phyloP scores from a whole-genome alignment of 306 rosid species.

The Crotalaria pallida region DNA sequence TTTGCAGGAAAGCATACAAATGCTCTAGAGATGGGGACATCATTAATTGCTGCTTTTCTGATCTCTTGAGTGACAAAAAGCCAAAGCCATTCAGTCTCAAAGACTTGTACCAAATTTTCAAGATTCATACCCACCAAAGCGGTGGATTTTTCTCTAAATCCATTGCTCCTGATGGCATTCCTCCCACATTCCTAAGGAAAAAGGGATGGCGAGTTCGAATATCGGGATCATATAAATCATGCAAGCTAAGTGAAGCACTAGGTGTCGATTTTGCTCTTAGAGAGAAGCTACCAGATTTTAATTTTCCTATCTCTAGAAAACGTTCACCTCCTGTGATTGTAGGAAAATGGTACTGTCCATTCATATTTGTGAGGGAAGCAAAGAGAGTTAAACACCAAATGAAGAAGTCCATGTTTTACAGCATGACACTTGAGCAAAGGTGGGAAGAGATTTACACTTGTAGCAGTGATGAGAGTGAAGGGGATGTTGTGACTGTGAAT shows the following conservation, averaged over 20 bases:
- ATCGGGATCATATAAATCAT: constrained; percentile 37
- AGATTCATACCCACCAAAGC: constrained; percentile 54
- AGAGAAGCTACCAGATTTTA: constrained; percentile 47
- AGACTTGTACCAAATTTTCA: constrained; percentile 67
- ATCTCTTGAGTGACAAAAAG: constrained; percentile 50
- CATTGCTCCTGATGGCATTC: constrained; percentile 67
- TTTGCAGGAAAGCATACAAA: constrained; percentile 69
- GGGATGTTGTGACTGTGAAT: constrained; percentile 38
- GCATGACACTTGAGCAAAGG: constrained; percentile 65
- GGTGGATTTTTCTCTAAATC: constrained; percentile 72
- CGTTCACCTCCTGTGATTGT: constrained; percentile 44
- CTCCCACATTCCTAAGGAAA: constrained; percentile 62
- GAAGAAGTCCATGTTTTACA: constrained; percentile 53
- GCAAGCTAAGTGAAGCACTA: constrained; percentile 48
- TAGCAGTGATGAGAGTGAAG: constrained; percentile 28
- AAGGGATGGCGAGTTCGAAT: constrained; percentile 70
- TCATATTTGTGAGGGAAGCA: constrained; percentile 62
- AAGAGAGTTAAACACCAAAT: constrained; percentile 40
- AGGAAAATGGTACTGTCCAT: constrained; percentile 83
- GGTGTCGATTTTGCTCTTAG: constrained; percentile 57
- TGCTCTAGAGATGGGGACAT: constrained; percentile 66
- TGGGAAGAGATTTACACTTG: constrained; percentile 80
- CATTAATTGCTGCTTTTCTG: constrained; percentile 54
- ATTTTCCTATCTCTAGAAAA: constrained; percentile 47
- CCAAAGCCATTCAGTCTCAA: constrained; percentile 56